Conservation (phyloP, 257 asterid genomes). For the Hygrophila difformis region DNA sequence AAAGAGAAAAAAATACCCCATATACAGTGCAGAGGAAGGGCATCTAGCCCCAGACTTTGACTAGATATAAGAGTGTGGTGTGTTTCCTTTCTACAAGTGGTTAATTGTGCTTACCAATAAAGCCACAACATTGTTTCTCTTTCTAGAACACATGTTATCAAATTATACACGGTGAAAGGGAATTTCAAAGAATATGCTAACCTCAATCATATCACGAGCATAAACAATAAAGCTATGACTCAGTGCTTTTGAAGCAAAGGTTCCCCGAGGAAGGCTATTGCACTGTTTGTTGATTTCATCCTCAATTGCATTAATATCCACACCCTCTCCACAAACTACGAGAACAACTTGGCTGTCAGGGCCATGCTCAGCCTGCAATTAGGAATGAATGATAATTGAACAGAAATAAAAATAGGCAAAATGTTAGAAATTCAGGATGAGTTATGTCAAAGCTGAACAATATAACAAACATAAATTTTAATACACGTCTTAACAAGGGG, state of each 20-base stretch:
- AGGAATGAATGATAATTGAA: conserved; percentile 11
- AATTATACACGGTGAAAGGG: background rate
- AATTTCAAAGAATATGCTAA: conserved; percentile 23
- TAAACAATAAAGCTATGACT: conserved; percentile 80
- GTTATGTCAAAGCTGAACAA: too few relatives aligned
- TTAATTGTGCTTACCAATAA: too few relatives aligned
- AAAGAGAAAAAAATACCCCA: too few relatives aligned
- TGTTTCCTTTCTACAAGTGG: too few relatives aligned
- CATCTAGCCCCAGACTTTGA: too few relatives aligned
- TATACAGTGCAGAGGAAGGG: too few relatives aligned
- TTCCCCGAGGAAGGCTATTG: conserved; percentile 78
- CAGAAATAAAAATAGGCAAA: conserved; percentile 3
- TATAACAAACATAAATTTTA: too few relatives aligned
- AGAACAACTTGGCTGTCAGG: conserved; percentile 99
- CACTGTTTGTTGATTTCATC: conserved; percentile 77
- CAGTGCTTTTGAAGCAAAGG: conserved; percentile 75
- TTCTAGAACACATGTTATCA: too few relatives aligned
- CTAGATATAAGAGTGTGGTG: too few relatives aligned
- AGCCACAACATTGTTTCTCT: too few relatives aligned
- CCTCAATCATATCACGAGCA: conserved; percentile 92
- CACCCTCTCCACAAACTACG: conserved; percentile 82
- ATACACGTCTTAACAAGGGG: conserved; percentile 1
- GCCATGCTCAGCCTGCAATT: conserved; percentile 92
- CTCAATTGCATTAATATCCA: conserved; percentile 54
- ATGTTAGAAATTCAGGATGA: background rate